Base-by-base conservation (phyloP, 768 basidiomycete species). In the Boletus patriciae region DNA sequence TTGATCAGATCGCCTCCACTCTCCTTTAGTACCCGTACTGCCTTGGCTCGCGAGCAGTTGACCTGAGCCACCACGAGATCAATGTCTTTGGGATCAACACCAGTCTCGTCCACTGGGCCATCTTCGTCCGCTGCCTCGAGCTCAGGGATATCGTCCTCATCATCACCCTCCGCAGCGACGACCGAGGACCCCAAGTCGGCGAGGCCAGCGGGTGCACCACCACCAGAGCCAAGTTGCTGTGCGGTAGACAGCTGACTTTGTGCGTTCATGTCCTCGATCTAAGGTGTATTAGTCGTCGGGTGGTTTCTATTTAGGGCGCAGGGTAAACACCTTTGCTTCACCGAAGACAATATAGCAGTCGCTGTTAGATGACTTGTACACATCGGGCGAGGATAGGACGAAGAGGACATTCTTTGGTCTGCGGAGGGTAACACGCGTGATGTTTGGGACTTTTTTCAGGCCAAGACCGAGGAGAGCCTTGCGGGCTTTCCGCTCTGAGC, bases 301-400 rank as follows among this genome's bases (percentile, higher is more conserved):
- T 3, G 3, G 41, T 18, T 46, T 18, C 29, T 44, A 25, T 34
- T 33, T 23, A 51, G 50, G 54, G 59, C 19, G 60, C n/a, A 55
- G 58, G 58, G 61, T 45, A 59, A 46, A 9, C 19, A 88, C 88
- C 85, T 94, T 94, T 53, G 92, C 95, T 80, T 98, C 97, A 62
- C 97, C 97, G 67, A 98, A 99, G 61, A 99, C 94, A 71, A 99
- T 93, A 82, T 99, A 98, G 76, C 90, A 93, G 77, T 99, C 97
- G 70, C 92, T 94, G 77, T 93, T 94, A 42, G 90, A 87, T 48
- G 92, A 94, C 81, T 98, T 98, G 87, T 91, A 99, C 52, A 99
- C 97, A 62, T 99, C 97, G 37, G 97, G 97, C 49, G 87, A 79
- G 52, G 92, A 85, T 66, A 99, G 83, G 58, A 98, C 95, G 71